These are phyloP conservation scores for Cytidiella melzeri DNA, from an alignment of 768 basidiomycete genomes.

Conservation along the genomic window DNA sequence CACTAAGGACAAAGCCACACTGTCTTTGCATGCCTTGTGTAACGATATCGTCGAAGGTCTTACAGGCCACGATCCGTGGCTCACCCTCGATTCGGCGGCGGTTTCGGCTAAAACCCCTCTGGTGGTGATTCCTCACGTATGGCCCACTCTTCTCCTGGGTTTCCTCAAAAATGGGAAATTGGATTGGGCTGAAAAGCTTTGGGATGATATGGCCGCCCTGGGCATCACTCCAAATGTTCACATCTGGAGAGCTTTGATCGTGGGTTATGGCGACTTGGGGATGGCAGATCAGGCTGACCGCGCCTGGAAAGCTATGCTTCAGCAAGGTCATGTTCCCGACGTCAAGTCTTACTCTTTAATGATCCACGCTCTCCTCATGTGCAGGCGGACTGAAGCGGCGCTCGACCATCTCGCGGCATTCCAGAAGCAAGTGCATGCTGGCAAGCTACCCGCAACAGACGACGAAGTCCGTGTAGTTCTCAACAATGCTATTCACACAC, in stretches of 20 bases:
- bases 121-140: constrained; percentile 48
- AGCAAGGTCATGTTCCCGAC: constrained; percentile 53
- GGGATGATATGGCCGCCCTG: constrained; percentile 56
- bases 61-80: constrained; percentile 44
- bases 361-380: constrained; percentile 53
- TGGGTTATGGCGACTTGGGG: constrained; percentile 49
- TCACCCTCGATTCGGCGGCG: constrained; percentile 37
- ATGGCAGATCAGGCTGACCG: constrained; percentile 46
- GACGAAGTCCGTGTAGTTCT: constrained; percentile 39
- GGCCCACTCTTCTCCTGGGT: constrained; percentile 60
- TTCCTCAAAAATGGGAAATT: constrained; percentile 51
- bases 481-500: constrained; percentile 70
- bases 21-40: constrained; percentile 44
- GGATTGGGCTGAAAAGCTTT: constrained; percentile 56
- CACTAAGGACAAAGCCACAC: constrained; percentile 27
- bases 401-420: constrained; percentile 46
- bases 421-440: constrained; percentile 27
- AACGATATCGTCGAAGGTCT: constrained; percentile 44
- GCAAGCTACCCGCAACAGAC: background rate
- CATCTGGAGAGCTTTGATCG: constrained; percentile 70
- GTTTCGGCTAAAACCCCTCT: constrained; percentile 37
- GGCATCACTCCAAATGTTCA: constrained; percentile 45
- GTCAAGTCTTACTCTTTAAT: constrained; percentile 62
- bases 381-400: constrained; percentile 45
- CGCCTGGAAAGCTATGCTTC: constrained; percentile 60